Evolutionary conservation across 164 flowering plant genomes (phyloP), one percentile per base, ranked within the genome.

Genomic region (Vitis rupestris): DNA sequence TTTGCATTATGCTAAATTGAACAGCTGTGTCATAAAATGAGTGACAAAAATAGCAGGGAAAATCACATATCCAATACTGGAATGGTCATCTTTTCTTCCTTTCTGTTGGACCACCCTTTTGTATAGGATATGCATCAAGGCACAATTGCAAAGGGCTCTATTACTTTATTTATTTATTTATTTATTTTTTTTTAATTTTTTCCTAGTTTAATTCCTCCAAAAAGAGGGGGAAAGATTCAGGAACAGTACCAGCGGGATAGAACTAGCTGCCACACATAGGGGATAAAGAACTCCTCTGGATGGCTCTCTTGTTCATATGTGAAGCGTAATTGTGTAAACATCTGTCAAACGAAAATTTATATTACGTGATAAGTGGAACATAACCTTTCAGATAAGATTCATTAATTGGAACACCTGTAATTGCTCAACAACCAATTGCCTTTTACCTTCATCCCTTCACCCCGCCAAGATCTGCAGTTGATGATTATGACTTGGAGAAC

Each of bases 221-320:
- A 16, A 63, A 17, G 57, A 15, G 56, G n/a, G 13, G 14, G 49
- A 31, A 47, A 17, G 5, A 70, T 55, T 11, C 14, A 49, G 51
- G 31, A 69, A 23, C 19, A 30, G n/a, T 83, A 95, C 99, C 99
- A 78, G 77, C 80, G 83, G 67, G 94, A 80, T 50, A 90, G 69
- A 66, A 82, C 88, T 17, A 91, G 84, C 83, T 83, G 94, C 99
- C 99, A 95, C 66, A 91, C 92, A 63, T 91, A 93, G n/a, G 98
- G 98, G 64, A 88, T 91, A 73, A 95, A 95, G 81, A 95, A 95
- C 83, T 95, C 98, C 80, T 95, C 99, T n/a, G 98, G 97, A 72
- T 89, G 94, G 78, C 82, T 91, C 82, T 95, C 99, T 93, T 95
- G 99, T 77, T 93, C 98, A 59, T 95, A 95, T 29, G 98, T 88